Base-by-base conservation (phyloP, 192 early-diverging fungal genomes). In the Geranomyces michiganensis region DNA sequence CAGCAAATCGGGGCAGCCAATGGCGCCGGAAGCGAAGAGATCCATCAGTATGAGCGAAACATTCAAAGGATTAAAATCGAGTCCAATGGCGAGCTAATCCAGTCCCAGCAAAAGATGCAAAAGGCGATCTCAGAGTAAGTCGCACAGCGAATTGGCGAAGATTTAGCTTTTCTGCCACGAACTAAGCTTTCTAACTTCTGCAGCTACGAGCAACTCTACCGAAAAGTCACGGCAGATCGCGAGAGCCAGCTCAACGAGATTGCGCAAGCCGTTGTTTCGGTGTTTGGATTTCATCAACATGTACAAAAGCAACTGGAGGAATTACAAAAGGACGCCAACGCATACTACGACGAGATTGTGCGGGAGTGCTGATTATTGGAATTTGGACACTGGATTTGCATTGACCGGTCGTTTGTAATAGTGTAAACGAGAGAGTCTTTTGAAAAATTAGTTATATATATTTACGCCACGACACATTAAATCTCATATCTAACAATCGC, bases 211-310 rank as follows among this genome's bases (percentile, higher is more conserved):
- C 63, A 78, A 53, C 67, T 75, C 12, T 69, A 56, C 46, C 68
- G 65, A n/a, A 33, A 69, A 21, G 65, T 48, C 56, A 46, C 75
- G 24, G 74, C 64, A 5, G 24, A 59, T 22, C 62, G 75, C 26
- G 76, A 72, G 21, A 62, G 49, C 15, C 58, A 72, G 15, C 55
- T 77, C 41, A 74, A 75, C 30, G 30, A 72, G n/a, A 55, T 84
- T 12, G 62, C 79, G 24, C 62, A 66, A 32, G 58, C 73, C 24
- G 48, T 84, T 24, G 73, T 74, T n/a, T 75, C 65, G 13, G 32
- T 77, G 19, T 77, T 84, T 68, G 65, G 60, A 5, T 82, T 81
- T 71, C 74, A 78, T 43, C 76, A 80, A 60, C 63, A 74, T 49
- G 67, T 81, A 14, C 66, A 67, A 1, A 59, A 65, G 15, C n/a